Base-by-base conservation (phyloP, 768 basidiomycete genomes). In the Tephrocybe sp. region DNA sequence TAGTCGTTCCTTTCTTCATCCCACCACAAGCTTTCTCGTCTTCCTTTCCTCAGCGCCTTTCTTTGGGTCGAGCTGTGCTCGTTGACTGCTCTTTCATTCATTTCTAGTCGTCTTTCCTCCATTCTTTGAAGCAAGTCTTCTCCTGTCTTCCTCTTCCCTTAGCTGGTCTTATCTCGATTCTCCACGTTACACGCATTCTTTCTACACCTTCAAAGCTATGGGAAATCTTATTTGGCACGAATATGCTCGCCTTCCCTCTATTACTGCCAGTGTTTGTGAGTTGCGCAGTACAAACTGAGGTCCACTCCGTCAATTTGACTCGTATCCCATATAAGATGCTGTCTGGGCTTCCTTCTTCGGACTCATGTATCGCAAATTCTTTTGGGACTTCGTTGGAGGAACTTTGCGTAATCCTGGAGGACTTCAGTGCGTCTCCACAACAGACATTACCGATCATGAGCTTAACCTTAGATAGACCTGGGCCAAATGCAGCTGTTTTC, bases 351-450 rank as follows among this genome's bases (percentile, higher is more conserved):
- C 80, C 30, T 85, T 89, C 70, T 95, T 81, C 71, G 93, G 84
- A 14, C 66, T 94, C 12, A 72, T 87, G 60, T 93, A 83, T 72
- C 89, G 92, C 68, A 96, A 96, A 72, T 96, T 92, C 80, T 94
- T 96, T 72, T 96, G 90, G 89, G 94, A 96, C 72, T 92, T 96
- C 64, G 72, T 92, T n/a, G 85, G 83, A 52, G 92, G 89, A 41
- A 85, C 77, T 51, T 64, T 91, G 51, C 85, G 88, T 54, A 77
- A 81, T 64, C 89, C 89, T 23, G 89, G 89, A 71, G 89, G 89
- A 47, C 50, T 89, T 20, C 87, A 90, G 89, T 90, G 56, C 63
- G 85, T 83, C 35, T 36, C n/a, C 10, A 7, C 19, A 22, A 31
- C 36, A 51, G 14, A 5, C 16, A n/a, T 35, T 22, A 17, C 7